These are phyloP conservation scores for Aspergillus fumigatiaffinis DNA, from an alignment of 2,329 filamentous ascomycete species.

Conservation along the genomic window DNA sequence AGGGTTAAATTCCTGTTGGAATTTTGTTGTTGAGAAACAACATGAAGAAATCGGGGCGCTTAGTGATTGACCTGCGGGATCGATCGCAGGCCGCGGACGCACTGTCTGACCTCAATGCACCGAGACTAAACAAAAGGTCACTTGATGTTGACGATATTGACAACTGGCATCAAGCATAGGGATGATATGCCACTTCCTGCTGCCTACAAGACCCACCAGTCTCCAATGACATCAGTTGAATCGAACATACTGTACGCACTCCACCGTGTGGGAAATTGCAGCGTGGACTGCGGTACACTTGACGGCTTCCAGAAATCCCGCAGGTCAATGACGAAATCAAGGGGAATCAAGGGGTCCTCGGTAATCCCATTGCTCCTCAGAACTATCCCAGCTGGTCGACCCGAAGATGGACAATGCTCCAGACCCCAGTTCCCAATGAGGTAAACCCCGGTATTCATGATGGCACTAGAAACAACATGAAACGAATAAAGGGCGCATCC, in stretches of 20 bases:
- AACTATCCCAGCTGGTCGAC: background rate
- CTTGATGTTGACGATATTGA: slow-evolving; percentile 49
- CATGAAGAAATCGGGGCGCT: slow-evolving; percentile 23
- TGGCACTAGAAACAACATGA: background rate
- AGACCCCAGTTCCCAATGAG: background rate
- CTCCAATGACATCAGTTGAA: slow-evolving; percentile 56
- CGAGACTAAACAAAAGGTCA: slow-evolving; percentile 82
- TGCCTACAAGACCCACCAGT: slow-evolving; percentile 66
- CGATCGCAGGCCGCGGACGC: slow-evolving; percentile 53
- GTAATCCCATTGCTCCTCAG: background rate
- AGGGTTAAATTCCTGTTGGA: slow-evolving; percentile 51
- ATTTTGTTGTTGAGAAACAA: slow-evolving; percentile 6
- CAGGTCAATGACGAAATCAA: slow-evolving; percentile 1
- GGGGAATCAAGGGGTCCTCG: background rate
- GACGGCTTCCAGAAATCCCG: slow-evolving; percentile 49
- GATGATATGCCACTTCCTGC: slow-evolving; percentile 41
- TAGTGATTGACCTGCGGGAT: slow-evolving; percentile 79
- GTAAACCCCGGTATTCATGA: background rate
- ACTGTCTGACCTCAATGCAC: slow-evolving; percentile 53
- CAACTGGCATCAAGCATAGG: slow-evolving; percentile 37
- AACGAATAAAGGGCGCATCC: slow-evolving; percentile 9
- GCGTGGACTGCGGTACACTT: slow-evolving; percentile 68
- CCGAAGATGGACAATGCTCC: background rate
- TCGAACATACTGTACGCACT: slow-evolving; percentile 59
- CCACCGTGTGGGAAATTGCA: slow-evolving; percentile 53